Percentiles rank a stretch among this genome's conserved stretches.
phyloP scores from a whole-genome alignment of 257 asterid genomes.

The Fraxinus excelsior region DNA sequence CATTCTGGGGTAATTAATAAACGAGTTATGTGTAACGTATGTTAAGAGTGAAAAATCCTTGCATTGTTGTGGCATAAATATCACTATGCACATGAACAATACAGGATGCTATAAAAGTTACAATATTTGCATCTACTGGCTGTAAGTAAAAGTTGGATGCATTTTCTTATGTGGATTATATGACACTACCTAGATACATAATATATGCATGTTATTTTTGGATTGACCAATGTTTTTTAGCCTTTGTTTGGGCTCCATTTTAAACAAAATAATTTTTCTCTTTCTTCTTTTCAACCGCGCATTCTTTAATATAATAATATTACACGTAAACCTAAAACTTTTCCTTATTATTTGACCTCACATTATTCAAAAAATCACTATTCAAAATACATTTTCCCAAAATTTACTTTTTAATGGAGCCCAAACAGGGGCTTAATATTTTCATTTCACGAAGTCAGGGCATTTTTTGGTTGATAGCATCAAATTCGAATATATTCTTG shows the following conservation, averaged over 20 bases:
- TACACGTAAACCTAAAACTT: no score
- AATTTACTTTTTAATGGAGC: no score
- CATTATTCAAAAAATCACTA: no score
- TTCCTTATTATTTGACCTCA: no score
- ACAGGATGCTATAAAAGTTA: conserved; percentile 19
- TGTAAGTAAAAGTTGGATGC: conserved; percentile 19
- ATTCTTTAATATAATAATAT: no score
- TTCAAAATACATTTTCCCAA: no score
- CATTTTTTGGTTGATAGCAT: conserved; percentile 21
- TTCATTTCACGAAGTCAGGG: conserved; percentile 3
- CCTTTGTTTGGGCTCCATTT: no score
- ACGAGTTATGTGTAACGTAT: neutral
- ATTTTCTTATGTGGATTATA: neutral
- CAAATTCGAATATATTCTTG: neutral
- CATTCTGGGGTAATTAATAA: neutral
- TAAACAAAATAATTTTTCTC: no score
- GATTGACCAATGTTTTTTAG: neutral
- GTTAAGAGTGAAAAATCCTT: neutral
- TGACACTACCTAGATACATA: neutral
- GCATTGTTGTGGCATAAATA: neutral
- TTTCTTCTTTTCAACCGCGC: no score
- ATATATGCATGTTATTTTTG: neutral
- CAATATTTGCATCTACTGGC: conserved; percentile 10
- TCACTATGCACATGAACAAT: neutral
- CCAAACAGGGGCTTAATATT: neutral